These are phyloP conservation scores for Pseudogymnoascus destructans DNA, from an alignment of 2,329 filamentous ascomycete species.

Conservation along the genomic window DNA sequence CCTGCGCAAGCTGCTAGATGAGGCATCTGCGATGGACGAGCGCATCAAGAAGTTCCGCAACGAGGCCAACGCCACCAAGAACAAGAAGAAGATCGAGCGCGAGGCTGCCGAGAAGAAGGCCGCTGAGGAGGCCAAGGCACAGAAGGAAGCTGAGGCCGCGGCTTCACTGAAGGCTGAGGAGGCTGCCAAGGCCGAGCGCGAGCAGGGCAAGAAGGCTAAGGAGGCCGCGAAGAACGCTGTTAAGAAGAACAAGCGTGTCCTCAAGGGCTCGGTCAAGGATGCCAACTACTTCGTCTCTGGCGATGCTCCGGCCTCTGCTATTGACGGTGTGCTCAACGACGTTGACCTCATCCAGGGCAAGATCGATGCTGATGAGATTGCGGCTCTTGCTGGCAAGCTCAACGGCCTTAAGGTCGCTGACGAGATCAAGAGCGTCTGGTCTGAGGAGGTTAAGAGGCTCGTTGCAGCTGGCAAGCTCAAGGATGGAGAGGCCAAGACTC, in stretches of 20 bases:
- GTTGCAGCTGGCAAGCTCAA: conserved; percentile 75
- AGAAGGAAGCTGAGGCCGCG: conserved; percentile 73
- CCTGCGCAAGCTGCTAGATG: conserved; percentile 79
- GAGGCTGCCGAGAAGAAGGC: conserved; percentile 84
- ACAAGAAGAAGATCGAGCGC: conserved; percentile 82
- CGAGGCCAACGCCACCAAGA: conserved; percentile 83
- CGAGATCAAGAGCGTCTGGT: conserved; percentile 78
- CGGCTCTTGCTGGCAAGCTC: conserved; percentile 67
- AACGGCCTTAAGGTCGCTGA: conserved; percentile 63
- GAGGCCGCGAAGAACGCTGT: conserved; percentile 96
- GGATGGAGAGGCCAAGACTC: conserved; percentile 63
- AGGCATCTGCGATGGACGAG: conserved; percentile 72
- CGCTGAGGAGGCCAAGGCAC: conserved; percentile 69
- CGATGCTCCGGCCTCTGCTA: conserved; percentile 59
- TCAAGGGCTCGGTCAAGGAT: conserved; percentile 89
- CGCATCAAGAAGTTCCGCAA: conserved; percentile 96
- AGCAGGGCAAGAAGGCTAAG: conserved; percentile 87
- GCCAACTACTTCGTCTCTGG: conserved; percentile 85
- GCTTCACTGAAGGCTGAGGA: conserved; percentile 74
- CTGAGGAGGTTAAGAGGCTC: conserved; percentile 63
- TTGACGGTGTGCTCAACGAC: conserved; percentile 72
- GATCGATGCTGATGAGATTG: conserved; percentile 84
- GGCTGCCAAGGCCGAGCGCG: conserved; percentile 70
- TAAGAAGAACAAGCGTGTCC: conserved; percentile 99
- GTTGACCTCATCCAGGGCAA: conserved; percentile 79